phyloP scores from a whole-genome alignment of 164 flowering plant genomes.

The Vitis labrusca region DNA sequence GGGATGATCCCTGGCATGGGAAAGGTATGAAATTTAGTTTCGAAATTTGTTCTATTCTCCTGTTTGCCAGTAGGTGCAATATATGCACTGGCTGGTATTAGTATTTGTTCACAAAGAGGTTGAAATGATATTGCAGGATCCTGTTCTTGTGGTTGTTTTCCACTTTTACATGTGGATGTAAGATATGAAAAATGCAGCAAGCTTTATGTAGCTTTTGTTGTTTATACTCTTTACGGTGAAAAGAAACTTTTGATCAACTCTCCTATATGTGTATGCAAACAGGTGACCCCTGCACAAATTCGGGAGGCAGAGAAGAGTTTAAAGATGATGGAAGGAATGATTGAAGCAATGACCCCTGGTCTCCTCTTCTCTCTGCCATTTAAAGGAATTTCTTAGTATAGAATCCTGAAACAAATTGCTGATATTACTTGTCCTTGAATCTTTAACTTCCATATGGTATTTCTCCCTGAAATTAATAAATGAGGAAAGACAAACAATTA shows the following conservation, averaged over 20 bases:
- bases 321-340: slow-evolving; percentile 88
- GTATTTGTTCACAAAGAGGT: not conserved
- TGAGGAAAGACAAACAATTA: not conserved
- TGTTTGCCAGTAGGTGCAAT: not conserved
- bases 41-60: not conserved
- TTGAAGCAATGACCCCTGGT: slow-evolving; percentile 98
- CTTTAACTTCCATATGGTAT: not conserved
- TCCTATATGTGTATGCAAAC: slow-evolving; percentile 15
- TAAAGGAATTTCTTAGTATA: not conserved
- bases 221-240: not conserved
- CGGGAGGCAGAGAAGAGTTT: slow-evolving; percentile 96
- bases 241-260: not conserved
- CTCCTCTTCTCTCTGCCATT: slow-evolving; percentile 11
- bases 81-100: not conserved
- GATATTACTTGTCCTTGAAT: not conserved
- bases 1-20: slow-evolving; percentile 99
- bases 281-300: slow-evolving; percentile 95
- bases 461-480: not conserved
- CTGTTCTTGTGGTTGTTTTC: not conserved
- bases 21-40: slow-evolving; percentile 51
- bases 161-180: not conserved
- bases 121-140: not conserved
- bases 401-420: not conserved
- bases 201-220: not conserved
- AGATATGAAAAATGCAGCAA: not conserved